Percentiles rank a stretch among this genome's conserved stretches.
Conservation (phyloP, 805 yeast genomes). For the Candida vartiovaarae region DNA sequence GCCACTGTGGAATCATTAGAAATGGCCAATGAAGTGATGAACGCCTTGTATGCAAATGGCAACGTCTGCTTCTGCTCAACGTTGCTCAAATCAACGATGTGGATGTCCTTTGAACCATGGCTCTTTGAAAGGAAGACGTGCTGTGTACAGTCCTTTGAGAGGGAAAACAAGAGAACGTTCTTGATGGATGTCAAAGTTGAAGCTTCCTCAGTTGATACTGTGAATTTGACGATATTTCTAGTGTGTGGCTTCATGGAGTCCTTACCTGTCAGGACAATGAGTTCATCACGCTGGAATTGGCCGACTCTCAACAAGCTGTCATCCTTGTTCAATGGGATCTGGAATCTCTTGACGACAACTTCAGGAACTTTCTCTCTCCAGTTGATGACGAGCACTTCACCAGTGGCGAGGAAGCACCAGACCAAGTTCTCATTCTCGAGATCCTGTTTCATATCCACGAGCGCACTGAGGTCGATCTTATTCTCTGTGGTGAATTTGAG, state of each 20-base stretch:
- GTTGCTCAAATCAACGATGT: slow-evolving; percentile 2
- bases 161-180: slow-evolving; percentile 34
- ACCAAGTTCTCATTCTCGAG: slow-evolving; percentile 20
- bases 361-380: slow-evolving; percentile 42
- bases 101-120: slow-evolving; percentile 2
- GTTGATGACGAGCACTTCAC: slow-evolving; percentile 38
- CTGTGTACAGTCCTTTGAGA: slow-evolving; percentile 35
- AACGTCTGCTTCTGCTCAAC: slow-evolving; percentile 24
- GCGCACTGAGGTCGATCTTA: slow-evolving; percentile 28
- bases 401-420: slow-evolving; percentile 33
- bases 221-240: slow-evolving; percentile 24
- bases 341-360: slow-evolving; percentile 22
- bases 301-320: slow-evolving; percentile 26
- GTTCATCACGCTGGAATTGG: slow-evolving; percentile 6
- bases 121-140: slow-evolving; percentile 32
- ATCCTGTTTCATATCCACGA: slow-evolving; percentile 26
- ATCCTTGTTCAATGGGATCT: slow-evolving; percentile 17
- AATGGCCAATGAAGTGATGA: slow-evolving; percentile 55
- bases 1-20: slow-evolving; percentile 44
- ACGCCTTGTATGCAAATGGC: slow-evolving; percentile 37
- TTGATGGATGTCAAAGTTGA: slow-evolving; percentile 26
- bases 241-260: slow-evolving; percentile 32
- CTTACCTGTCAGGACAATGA: slow-evolving; percentile 28
- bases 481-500: slow-evolving; percentile 26
- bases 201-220: slow-evolving; percentile 2